Percentiles rank a stretch among this genome's conserved stretches.
phyloP scores from a whole-genome alignment of 2,329 filamentous ascomycete genomes.

The Periconia digitata region DNA sequence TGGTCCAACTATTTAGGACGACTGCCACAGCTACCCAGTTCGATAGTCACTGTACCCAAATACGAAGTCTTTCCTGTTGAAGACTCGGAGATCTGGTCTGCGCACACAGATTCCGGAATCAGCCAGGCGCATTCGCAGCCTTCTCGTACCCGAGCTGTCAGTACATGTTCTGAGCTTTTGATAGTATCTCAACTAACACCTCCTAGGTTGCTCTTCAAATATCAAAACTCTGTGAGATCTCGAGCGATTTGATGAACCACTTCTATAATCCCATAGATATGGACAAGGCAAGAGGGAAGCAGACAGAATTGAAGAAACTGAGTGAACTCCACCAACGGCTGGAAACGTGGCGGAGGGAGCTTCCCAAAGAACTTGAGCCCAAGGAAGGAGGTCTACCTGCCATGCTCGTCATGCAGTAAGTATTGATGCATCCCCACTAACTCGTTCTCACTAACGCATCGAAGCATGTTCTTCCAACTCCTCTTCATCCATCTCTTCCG shows the following conservation, averaged over 20 bases:
- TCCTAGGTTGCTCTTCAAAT: slow-evolving; percentile 69
- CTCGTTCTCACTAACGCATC: slow-evolving; percentile 19
- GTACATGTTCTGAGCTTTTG: neutral
- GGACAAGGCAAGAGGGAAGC: slow-evolving; percentile 68
- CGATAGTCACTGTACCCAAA: slow-evolving; percentile 80
- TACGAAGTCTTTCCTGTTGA: slow-evolving; percentile 89
- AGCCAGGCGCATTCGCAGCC: slow-evolving; percentile 74
- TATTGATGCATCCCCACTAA: slow-evolving; percentile 19
- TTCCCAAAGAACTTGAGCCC: slow-evolving; percentile 85
- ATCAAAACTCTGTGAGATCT: slow-evolving; percentile 85
- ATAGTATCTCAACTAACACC: neutral
- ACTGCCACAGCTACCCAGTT: slow-evolving; percentile 79
- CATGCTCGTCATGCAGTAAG: slow-evolving; percentile 84
- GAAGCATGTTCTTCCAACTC: slow-evolving; percentile 95
- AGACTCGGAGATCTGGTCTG: slow-evolving; percentile 82
- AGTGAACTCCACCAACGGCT: slow-evolving; percentile 88
- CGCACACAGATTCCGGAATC: slow-evolving; percentile 83
- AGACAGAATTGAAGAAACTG: slow-evolving; percentile 85
- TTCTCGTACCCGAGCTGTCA: slow-evolving; percentile 72
- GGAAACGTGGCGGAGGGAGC: slow-evolving; percentile 81
- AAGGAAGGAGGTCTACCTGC: slow-evolving; percentile 88
- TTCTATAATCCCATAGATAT: slow-evolving; percentile 82
- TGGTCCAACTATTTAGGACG: slow-evolving; percentile 97
- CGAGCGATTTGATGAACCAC: slow-evolving; percentile 81
- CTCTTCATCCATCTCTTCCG: slow-evolving; percentile 95